Evolutionary conservation across 2,329 filamentous ascomycete species (phyloP), one percentile per base, ranked within the genome.

Genomic region (Penicillium sp.): DNA sequence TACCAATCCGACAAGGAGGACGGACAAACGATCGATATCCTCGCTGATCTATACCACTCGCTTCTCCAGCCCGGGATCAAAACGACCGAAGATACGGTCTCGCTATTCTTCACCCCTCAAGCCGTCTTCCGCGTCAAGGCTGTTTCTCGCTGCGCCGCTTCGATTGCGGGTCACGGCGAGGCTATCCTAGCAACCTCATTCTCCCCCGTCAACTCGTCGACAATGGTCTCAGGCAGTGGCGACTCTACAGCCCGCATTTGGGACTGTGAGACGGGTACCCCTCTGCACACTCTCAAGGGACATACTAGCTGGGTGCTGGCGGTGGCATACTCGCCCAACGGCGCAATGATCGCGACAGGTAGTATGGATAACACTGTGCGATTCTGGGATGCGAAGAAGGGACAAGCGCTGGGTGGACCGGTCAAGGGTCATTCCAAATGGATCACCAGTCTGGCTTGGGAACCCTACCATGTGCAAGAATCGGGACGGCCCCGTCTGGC

Each of bases 261-360:
- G 92, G 93, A 99, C 71, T 93, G 92, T 52, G 92, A 97, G 71
- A 97, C 93, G 0, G 93, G 93, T 52, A 97, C 93, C 11, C 93
- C 93, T 0, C 85, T 92, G 63, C 86, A 91, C 76, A 98, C 93
- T 0, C 79, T 98, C 52, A 90, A 92, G 69, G 93, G 93, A 0
- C 95, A 98, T 76, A 89, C 89, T 2, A 90, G 90, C 62, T 97
- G 93, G 93, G 93, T 98, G 3, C 78, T 98, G 58, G 91, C 88
- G 1, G 92, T 97, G 3, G 87, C 88, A 57, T 98, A 92, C 87
- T 93, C 91, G 14, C 92, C 93, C 0, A 92, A 97, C 72, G 92
- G 90, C 11, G 83, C 84, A 30, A 85, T 89, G 48, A 85, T 98
- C 54, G 94, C 93, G 2, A 97, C 93, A 0, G 94, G 93, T 59